Evolutionary conservation across 306 rosid genomes (phyloP).

Genomic region (Psophocarpus tetragonolobus): DNA sequence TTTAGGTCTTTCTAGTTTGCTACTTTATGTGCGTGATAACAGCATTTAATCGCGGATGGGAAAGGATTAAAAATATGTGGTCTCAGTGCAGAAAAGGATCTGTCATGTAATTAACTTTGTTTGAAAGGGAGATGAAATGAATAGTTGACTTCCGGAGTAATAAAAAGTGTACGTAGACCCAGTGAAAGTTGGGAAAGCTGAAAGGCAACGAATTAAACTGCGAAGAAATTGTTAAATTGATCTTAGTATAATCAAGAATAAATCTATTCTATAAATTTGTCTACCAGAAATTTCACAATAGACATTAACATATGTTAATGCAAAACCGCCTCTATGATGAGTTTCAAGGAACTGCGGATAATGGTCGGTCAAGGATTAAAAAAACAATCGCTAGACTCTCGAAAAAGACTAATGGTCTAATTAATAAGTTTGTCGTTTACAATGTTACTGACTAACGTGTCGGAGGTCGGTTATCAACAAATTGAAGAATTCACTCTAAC

Average conservation of each 20-base stretch:
- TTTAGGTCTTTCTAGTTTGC: conserved; percentile 18
- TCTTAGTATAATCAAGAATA: neutral
- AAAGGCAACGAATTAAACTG: neutral
- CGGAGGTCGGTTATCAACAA: neutral
- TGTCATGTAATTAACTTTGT: neutral
- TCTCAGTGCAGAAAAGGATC: conserved; percentile 20
- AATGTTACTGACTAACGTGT: neutral
- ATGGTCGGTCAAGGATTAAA: neutral
- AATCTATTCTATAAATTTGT: neutral
- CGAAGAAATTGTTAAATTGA: neutral
- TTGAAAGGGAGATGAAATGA: conserved; percentile 15
- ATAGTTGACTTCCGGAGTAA: neutral
- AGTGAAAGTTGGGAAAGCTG: neutral
- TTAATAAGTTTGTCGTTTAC: neutral
- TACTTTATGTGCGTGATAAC: conserved; percentile 46
- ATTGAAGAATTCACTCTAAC: neutral
- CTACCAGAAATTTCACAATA: neutral
- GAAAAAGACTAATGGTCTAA: neutral
- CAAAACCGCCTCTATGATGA: neutral
- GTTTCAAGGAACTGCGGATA: neutral
- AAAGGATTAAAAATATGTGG: conserved; percentile 5
- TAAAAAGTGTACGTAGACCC: neutral
- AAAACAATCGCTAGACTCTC: neutral
- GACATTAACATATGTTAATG: neutral
- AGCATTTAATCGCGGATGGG: conserved; percentile 56